Evolutionary conservation across 192 early-diverging fungal genomes (phyloP), one percentile per base, ranked within the genome.

Genomic region (Umbelopsis sp.): DNA sequence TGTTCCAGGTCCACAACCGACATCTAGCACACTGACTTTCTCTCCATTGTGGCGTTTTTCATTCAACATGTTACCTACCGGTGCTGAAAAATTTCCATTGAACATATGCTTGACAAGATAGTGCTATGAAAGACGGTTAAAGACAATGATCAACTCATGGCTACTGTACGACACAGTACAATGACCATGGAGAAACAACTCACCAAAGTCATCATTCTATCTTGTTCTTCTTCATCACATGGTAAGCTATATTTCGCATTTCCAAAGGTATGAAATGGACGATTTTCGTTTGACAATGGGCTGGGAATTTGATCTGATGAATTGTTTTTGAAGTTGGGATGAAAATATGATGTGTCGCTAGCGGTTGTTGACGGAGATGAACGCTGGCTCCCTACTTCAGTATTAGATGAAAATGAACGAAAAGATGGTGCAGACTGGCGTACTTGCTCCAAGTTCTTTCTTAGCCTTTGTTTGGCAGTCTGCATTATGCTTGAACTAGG

Each of bases 201-300:
- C 50, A 77, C 76, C 8, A 68, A 45, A 62, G 69, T 52, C 24
- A 77, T 50, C n/a, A 77, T 56, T 32, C 76, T 25, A 69, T 77
- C 76, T 59, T 72, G 70, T 44, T 77, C 76, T 47, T 66, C 34
- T 52, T 80, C 73, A 41, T 73, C 73, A 34, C 68, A 72, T 2
- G 80, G 80, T 21, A 74, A 62, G 17, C 44, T 38, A 34, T 78
- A 81, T 45, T 43, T 65, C 26, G 32, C 31, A 51, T 75, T 45
- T 1, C 14, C 25, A 62, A 6, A n/a, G 31, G 16, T 62, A 31
- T 62, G 56, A 34, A 62, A 62, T 16, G 29, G 26, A 0, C 56
- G 24, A 29, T 26, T 26, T 62, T 62, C 16, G 0, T 34, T 2
- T 4, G 31, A 62, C 1, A 20, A 2, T 0, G 14, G 2, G n/a